Evolutionary conservation across 148 eudicot species (phyloP).

Genomic region (Amaranthus cruentus): DNA sequence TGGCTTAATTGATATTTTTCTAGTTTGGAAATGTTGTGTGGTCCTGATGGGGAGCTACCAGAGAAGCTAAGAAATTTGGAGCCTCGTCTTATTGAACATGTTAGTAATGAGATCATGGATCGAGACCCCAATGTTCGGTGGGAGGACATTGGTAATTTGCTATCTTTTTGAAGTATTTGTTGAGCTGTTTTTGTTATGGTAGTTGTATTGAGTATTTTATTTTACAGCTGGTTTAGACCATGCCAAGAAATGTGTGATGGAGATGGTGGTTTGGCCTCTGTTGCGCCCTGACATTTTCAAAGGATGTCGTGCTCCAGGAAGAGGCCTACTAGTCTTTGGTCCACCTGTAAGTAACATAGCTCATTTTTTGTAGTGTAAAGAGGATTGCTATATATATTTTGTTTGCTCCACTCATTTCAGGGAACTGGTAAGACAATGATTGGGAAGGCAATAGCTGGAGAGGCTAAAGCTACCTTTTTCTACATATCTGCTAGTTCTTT

Average conservation of each 20-base stretch:
- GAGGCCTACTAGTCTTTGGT: slow-evolving; percentile 97
- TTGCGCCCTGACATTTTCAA: slow-evolving; percentile 95
- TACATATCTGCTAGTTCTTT: slow-evolving; percentile 95
- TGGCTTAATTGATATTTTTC: slow-evolving; percentile 9
- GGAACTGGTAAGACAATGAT: slow-evolving; percentile 99
- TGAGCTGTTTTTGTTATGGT: slow-evolving; percentile 1
- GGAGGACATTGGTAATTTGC: slow-evolving; percentile 82
- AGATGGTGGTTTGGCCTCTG: slow-evolving; percentile 97
- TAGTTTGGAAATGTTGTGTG: slow-evolving; percentile 88
- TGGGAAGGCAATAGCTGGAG: slow-evolving; percentile 98
- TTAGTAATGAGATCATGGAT: slow-evolving; percentile 97
- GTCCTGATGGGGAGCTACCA: slow-evolving; percentile 96
- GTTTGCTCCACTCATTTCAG: slow-evolving; percentile 31
- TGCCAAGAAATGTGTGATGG: slow-evolving; percentile 97
- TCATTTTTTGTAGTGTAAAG: not conserved
- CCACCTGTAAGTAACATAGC: slow-evolving; percentile 71
- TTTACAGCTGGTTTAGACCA: slow-evolving; percentile 88
- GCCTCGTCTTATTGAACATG: slow-evolving; percentile 92
- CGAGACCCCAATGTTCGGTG: slow-evolving; percentile 96
- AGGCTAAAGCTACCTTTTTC: slow-evolving; percentile 94
- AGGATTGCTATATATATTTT: not conserved
- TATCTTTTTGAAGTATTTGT: not conserved
- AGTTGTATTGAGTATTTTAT: slow-evolving; percentile 15
- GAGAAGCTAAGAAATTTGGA: slow-evolving; percentile 94
- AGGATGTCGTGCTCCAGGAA: slow-evolving; percentile 99